Evolutionary conservation across 768 basidiomycete species (phyloP).

Genomic region (Mycena floridula): DNA sequence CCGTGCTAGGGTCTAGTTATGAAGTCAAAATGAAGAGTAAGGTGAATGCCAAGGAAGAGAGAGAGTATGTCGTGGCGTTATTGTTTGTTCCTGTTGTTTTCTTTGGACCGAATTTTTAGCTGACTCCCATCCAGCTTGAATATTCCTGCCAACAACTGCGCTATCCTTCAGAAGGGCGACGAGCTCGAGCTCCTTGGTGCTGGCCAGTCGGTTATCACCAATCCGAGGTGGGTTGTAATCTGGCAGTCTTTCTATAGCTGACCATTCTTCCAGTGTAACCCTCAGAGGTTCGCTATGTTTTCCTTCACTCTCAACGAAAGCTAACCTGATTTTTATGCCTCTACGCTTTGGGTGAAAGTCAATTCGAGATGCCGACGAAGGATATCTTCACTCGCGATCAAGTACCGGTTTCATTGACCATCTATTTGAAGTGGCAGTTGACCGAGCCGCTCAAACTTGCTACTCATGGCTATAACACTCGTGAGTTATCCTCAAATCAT

Average conservation of each 20-base stretch:
- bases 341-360: slow-evolving; percentile 79
- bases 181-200: slow-evolving; percentile 74
- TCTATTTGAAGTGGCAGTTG: slow-evolving; percentile 75
- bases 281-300: too few relatives aligned
- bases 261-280: too few relatives aligned
- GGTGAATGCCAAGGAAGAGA: slow-evolving; percentile 32
- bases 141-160: slow-evolving; percentile 84
- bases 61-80: slow-evolving; percentile 72
- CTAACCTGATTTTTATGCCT: slow-evolving; percentile 74
- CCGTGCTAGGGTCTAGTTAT: slow-evolving; percentile 63
- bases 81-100: slow-evolving; percentile 43
- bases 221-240: too few relatives aligned
- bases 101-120: not conserved
- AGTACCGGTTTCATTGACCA: slow-evolving; percentile 77
- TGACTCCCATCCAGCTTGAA: slow-evolving; percentile 45
- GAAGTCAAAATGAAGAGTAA: slow-evolving; percentile 75
- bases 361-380: slow-evolving; percentile 83
- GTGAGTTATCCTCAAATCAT: too few relatives aligned
- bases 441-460: slow-evolving; percentile 57
- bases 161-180: slow-evolving; percentile 76
- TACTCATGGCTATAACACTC: slow-evolving; percentile 79
- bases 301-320: too few relatives aligned
- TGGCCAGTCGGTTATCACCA: slow-evolving; percentile 81
- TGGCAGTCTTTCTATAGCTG: too few relatives aligned
- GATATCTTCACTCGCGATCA: slow-evolving; percentile 86